Evolutionary conservation across 2,329 filamentous ascomycete species (phyloP).

Genomic region (Xylariales sp.): DNA sequence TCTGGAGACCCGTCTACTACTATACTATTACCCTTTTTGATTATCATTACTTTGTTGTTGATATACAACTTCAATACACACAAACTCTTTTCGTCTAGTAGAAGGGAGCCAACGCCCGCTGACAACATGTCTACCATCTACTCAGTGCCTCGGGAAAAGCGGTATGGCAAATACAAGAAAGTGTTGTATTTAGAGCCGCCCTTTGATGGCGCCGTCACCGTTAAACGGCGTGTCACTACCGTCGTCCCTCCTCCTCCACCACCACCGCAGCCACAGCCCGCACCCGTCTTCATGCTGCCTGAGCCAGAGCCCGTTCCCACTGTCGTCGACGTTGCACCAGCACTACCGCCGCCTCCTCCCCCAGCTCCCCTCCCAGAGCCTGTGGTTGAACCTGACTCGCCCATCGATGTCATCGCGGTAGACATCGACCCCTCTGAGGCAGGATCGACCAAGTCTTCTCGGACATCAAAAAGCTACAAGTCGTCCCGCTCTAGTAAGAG

Average conservation of each 20-base stretch:
- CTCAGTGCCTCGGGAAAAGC: constrained; percentile 50
- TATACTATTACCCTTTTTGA: too few relatives aligned
- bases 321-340: constrained; percentile 44
- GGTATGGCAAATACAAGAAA: constrained; percentile 54
- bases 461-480: constrained; percentile 49
- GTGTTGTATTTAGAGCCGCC: constrained; percentile 57
- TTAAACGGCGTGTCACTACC: constrained; percentile 54
- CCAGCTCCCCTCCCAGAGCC: constrained; percentile 31
- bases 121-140: constrained; percentile 49
- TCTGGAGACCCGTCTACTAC: neutral
- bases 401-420: constrained; percentile 58
- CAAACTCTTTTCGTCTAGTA: constrained; percentile 5
- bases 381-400: constrained; percentile 41
- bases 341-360: constrained; percentile 42
- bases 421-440: constrained; percentile 54
- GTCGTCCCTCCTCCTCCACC: constrained; percentile 52
- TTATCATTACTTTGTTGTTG: neutral
- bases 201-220: constrained; percentile 51
- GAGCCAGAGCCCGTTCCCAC: constrained; percentile 43
- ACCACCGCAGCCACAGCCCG: constrained; percentile 38
- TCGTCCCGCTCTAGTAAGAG: constrained; percentile 44
- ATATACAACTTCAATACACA: constrained; percentile 8
- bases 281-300: constrained; percentile 36
- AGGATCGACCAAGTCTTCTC: constrained; percentile 30
- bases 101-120: constrained; percentile 37